phyloP scores from a whole-genome alignment of 1,139 yeast genomes.

The Yarrowia galli region DNA sequence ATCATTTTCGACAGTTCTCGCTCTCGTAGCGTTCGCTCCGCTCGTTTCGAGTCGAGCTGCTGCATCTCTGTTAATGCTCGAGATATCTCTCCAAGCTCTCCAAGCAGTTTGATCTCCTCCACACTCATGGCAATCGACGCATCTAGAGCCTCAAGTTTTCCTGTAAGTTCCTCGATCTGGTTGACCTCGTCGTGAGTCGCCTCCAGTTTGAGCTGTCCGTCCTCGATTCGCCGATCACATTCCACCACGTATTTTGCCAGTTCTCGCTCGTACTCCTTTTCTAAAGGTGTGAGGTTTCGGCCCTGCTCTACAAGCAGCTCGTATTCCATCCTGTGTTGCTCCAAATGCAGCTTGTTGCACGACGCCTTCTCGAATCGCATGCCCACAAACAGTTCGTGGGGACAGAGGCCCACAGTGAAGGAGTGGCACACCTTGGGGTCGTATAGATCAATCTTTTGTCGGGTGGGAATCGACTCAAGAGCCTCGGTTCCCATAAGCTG shows the following conservation, averaged over 20 bases:
- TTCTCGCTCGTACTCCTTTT: conserved; percentile 66
- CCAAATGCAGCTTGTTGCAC: conserved; percentile 80
- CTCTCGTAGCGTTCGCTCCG: conserved; percentile 55
- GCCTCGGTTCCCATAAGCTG: conserved; percentile 77
- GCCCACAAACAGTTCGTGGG: conserved; percentile 81
- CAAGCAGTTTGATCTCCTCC: conserved; percentile 70
- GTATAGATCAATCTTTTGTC: conserved; percentile 54
- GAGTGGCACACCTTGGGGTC: conserved; percentile 79
- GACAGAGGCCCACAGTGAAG: conserved; percentile 86
- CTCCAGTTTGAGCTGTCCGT: conserved; percentile 72
- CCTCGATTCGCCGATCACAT: conserved; percentile 69
- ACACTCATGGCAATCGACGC: conserved; percentile 70
- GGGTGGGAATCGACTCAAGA: conserved; percentile 49
- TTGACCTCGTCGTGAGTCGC: conserved; percentile 80
- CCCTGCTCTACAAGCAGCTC: conserved; percentile 64
- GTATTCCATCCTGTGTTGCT: conserved; percentile 77
- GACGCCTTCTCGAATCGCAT: conserved; percentile 85
- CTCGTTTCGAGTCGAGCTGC: conserved; percentile 53
- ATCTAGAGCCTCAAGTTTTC: conserved; percentile 72
- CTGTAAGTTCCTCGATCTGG: conserved; percentile 66
- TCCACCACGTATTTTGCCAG: conserved; percentile 66
- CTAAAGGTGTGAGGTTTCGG: conserved; percentile 70
- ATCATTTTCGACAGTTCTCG: conserved; percentile 57
- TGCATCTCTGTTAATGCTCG: conserved; percentile 59
- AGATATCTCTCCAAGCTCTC: conserved; percentile 59